phyloP scores from a whole-genome alignment of 2,329 filamentous ascomycete genomes.

The Dendrostoma leiphaemia region DNA sequence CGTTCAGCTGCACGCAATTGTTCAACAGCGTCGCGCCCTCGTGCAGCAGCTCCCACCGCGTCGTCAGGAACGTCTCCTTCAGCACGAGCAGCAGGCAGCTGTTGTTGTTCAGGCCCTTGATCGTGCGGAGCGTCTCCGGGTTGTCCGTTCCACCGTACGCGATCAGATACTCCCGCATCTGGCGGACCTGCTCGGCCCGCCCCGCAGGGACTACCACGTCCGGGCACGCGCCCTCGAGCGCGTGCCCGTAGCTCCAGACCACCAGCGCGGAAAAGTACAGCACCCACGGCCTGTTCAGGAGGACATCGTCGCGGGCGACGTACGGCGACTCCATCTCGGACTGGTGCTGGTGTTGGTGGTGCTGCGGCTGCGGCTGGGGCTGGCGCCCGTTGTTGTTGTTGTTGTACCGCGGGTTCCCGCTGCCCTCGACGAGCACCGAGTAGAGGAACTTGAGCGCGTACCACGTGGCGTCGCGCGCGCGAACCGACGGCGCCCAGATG shows the following conservation, averaged over 20 bases:
- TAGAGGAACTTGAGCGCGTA: constrained; percentile 87
- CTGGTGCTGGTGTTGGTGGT: not conserved
- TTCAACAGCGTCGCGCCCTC: constrained; percentile 79
- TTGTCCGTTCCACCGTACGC: constrained; percentile 69
- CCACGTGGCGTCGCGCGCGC: constrained; percentile 86
- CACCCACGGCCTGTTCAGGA: constrained; percentile 92
- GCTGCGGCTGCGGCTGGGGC: not conserved
- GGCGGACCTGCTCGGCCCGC: constrained; percentile 64
- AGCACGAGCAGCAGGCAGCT: constrained; percentile 79
- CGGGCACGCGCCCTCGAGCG: constrained; percentile 75
- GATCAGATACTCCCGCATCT: constrained; percentile 78
- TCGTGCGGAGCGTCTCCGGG: constrained; percentile 73
- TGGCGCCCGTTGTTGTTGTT: constrained; percentile 17
- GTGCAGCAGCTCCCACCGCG: constrained; percentile 87
- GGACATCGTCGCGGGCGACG: constrained; percentile 80
- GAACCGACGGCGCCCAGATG: constrained; percentile 82
- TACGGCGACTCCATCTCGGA: constrained; percentile 52
- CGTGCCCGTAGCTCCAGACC: constrained; percentile 93
- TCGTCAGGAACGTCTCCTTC: constrained; percentile 75
- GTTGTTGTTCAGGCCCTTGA: constrained; percentile 78
- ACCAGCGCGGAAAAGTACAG: constrained; percentile 90
- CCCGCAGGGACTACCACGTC: constrained; percentile 51
- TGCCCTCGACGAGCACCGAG: constrained; percentile 69
- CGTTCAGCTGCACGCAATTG: constrained; percentile 70
- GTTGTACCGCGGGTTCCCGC: constrained; percentile 36